These are phyloP conservation scores for Fomitopsis serialis DNA, from an alignment of 768 basidiomycete genomes.

Conservation along the genomic window DNA sequence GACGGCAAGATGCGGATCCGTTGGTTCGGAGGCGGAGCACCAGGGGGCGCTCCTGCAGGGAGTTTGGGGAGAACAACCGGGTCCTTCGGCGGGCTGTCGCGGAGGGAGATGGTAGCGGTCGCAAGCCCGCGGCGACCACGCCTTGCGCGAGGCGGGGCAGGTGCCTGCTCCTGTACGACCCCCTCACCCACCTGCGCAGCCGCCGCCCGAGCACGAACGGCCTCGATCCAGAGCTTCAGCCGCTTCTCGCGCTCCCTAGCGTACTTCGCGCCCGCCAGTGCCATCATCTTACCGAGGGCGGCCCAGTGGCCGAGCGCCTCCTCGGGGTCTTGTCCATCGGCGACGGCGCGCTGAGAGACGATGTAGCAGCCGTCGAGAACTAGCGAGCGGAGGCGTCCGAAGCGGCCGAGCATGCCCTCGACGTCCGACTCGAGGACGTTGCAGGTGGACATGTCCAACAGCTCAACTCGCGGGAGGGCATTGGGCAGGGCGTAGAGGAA, in stretches of 20 bases:
- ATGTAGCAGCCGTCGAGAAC: constrained; percentile 60
- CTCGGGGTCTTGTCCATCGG: constrained; percentile 39
- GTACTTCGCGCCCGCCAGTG: constrained; percentile 52
- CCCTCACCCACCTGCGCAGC: background rate
- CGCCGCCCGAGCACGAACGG: constrained; percentile 1
- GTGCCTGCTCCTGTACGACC: background rate
- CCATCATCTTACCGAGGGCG: constrained; percentile 55
- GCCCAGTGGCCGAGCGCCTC: constrained; percentile 51
- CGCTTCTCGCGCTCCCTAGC: constrained; percentile 65
- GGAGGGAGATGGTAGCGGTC: constrained; percentile 57
- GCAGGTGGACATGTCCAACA: constrained; percentile 77
- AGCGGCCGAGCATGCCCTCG: constrained; percentile 46
- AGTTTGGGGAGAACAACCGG: background rate
- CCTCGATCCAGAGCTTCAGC: constrained; percentile 46
- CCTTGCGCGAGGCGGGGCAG: background rate
- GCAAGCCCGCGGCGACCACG: constrained; percentile 60
- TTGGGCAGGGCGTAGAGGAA: constrained; percentile 27
- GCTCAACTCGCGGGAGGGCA: constrained; percentile 43
- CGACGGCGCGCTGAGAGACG: constrained; percentile 14
- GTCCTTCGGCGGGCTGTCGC: constrained; percentile 10
- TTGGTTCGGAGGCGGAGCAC: constrained; percentile 12
- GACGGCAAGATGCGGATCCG: constrained; percentile 57
- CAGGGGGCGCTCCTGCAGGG: background rate
- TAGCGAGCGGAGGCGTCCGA: constrained; percentile 53
- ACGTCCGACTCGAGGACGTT: constrained; percentile 48